Conservation (phyloP, 495 filamentous ascomycete species). For the Xylaria cubensis region DNA sequence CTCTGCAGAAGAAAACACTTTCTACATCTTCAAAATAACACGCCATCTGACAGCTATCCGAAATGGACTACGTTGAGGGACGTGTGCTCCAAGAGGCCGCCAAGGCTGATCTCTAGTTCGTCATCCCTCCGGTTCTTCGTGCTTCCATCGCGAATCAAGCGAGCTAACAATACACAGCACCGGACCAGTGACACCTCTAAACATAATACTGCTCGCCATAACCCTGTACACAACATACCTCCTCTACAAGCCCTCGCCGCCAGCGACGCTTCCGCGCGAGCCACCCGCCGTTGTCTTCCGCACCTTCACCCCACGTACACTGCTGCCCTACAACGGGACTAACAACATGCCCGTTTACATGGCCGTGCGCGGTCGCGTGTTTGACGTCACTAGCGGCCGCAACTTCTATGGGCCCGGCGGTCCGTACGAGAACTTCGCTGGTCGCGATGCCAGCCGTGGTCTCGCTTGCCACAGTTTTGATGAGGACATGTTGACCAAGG, state of each 20-base stretch:
- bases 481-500: constrained; percentile 93
- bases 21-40: background rate
- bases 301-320: constrained; percentile 85
- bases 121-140: constrained; percentile 28
- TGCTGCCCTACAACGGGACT: constrained; percentile 86
- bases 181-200: constrained; percentile 77
- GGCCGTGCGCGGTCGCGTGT: constrained; percentile 82
- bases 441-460: constrained; percentile 90
- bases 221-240: constrained; percentile 73
- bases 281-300: constrained; percentile 81
- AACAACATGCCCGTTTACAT: constrained; percentile 79
- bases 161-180: constrained; percentile 48
- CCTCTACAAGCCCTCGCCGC: constrained; percentile 65
- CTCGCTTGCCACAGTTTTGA: constrained; percentile 94
- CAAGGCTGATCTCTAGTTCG: constrained; percentile 40
- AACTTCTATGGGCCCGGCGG: constrained; percentile 96
- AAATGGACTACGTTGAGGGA: constrained; percentile 64
- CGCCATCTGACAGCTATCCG: background rate
- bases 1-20: background rate
- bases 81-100: constrained; percentile 57
- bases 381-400: constrained; percentile 82
- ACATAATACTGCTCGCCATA: constrained; percentile 73
- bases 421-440: constrained; percentile 92
- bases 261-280: constrained; percentile 66
- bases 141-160: background rate